Evolutionary conservation across 805 yeast species (phyloP), one percentile per base, ranked within the genome.

Genomic region (Ogataea pini): DNA sequence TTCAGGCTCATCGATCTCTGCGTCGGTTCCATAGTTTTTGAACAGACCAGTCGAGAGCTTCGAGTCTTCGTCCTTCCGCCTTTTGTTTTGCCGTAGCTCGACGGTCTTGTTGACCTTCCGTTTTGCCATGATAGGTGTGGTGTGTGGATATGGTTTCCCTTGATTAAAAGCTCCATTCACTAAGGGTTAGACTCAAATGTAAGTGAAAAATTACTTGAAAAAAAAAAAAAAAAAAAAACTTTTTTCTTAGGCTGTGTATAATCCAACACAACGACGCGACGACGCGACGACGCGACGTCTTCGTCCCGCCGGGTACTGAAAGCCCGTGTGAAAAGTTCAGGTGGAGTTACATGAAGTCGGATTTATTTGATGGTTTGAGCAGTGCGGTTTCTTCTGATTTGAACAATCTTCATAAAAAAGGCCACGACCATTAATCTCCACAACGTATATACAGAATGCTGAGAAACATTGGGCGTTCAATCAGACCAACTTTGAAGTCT

Each of bases 41-140:
- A 75, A 74, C 7, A 72, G 49, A 0, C 78, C 76, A 14, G 66
- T 42, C 3, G 65, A 52, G 17, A 76, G 67, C 42, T 65, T 65
- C 1, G 70, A 63, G 52, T 79, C 81, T 52, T 72, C 73, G 8
- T 68, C 73, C 49, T 70, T 71, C 59, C 72, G 75, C 41, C 76
- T 65, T 50, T 63, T 65, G n/a, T 50, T 50, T 14, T 59, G 65
- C n/a, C 62, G 56, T 16, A 58, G 38, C 44, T 72, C 75, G 7
- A 59, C 65, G 22, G 71, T 55, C 52, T 69, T 68, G 51, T 60
- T 66, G 5, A 61, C 56, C 53, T 69, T 69, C 56, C 72, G 69
- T 47, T 64, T 71, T 3, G 51, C 75, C 76, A 72, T 72, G 8
- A n/a, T n/a, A n/a, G n/a, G n/a, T n/a, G 31, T 25, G n/a, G 13